phyloP scores from a whole-genome alignment of 2,329 filamentous ascomycete species.

The Pseudogymnoascus sp. region DNA sequence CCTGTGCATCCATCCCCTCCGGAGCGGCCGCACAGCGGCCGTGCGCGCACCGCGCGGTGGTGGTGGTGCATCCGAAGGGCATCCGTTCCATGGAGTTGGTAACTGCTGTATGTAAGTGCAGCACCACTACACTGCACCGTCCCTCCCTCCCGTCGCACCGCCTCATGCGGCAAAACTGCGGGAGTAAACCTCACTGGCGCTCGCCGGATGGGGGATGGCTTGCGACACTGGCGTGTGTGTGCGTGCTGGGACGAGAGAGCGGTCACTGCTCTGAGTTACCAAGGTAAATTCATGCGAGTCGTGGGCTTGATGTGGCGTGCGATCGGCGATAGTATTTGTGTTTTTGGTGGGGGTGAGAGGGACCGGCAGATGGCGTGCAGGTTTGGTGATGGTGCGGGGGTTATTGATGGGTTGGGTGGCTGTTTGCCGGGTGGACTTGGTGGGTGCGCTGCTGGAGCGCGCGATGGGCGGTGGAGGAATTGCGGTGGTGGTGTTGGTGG shows the following conservation, averaged over 20 bases:
- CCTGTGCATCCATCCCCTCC: not conserved
- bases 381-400: not conserved
- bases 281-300: not conserved
- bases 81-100: not conserved
- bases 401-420: not conserved
- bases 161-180: not conserved
- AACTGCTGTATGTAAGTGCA: not conserved
- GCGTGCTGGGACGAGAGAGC: not conserved
- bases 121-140: not conserved
- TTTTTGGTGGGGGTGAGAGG: not conserved
- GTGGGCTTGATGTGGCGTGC: not conserved
- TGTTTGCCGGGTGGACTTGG: not conserved
- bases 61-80: not conserved
- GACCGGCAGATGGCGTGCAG: slow-evolving; percentile 1
- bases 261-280: not conserved
- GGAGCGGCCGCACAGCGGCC: not conserved
- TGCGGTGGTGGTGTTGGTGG: not conserved
- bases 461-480: not conserved
- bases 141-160: not conserved
- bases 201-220: not conserved
- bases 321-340: not conserved
- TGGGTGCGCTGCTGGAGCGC: not conserved
- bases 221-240: not conserved
- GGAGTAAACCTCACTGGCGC: not conserved
- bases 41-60: not conserved